A percentile compares a stretch with the other conserved stretches of the same genome.
These are phyloP conservation scores for Ceratobasidium sp. DNA, from an alignment of 1,284 basidiomycete genomes.

Conservation along the genomic window DNA sequence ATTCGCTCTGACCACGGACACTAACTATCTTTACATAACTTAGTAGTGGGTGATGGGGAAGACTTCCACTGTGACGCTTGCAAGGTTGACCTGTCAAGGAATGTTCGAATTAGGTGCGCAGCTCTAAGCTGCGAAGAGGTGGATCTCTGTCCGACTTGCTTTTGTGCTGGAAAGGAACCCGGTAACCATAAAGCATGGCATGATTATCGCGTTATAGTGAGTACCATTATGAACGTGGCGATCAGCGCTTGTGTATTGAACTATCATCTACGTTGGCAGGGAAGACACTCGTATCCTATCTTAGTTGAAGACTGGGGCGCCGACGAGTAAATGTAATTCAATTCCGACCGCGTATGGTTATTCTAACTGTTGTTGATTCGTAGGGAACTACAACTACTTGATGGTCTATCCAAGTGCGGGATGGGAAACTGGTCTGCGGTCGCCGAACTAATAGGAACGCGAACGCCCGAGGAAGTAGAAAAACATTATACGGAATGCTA, in stretches of 20 bases:
- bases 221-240: constrained; percentile 44
- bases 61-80: constrained; percentile 13
- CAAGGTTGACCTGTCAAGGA: constrained; percentile 13
- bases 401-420: constrained; percentile 88
- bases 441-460: constrained; percentile 93
- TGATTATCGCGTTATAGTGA: constrained; percentile 90
- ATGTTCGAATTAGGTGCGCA: constrained; percentile 85
- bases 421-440: constrained; percentile 98
- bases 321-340: constrained; percentile 74
- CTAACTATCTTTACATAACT: background rate
- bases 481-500: constrained; percentile 88
- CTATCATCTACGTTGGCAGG: constrained; percentile 57
- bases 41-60: constrained; percentile 1
- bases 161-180: constrained; percentile 91
- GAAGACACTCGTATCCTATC: constrained; percentile 95
- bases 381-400: constrained; percentile 89
- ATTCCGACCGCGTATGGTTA: background rate
- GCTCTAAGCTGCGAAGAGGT: constrained; percentile 83
- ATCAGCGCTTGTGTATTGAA: constrained; percentile 1
- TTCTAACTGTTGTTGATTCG: constrained; percentile 31
- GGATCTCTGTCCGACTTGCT: constrained; percentile 89
- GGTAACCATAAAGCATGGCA: constrained; percentile 87
- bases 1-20: background rate
- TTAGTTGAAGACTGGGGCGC: constrained; percentile 97
- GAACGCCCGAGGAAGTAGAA: constrained; percentile 94